Conservation (phyloP, 345 rosid species). For the Combretum micranthum region DNA sequence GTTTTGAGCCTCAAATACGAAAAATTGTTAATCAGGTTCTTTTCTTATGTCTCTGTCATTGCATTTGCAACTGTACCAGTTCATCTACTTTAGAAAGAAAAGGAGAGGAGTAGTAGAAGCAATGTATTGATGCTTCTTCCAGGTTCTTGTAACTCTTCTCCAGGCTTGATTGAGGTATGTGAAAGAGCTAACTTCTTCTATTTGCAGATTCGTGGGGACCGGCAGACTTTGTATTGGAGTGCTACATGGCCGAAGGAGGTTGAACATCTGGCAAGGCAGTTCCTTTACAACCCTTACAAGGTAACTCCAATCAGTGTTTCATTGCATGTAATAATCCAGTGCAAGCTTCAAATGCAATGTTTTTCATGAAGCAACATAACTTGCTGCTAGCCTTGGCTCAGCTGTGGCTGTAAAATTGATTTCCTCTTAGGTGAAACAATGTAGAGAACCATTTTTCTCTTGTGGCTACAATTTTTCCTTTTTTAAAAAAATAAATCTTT, state of each 20-base stretch:
- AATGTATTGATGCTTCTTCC: neutral
- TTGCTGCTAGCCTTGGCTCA: too few relatives aligned
- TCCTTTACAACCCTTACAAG: conserved; percentile 94
- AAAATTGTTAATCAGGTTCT: conserved; percentile 84
- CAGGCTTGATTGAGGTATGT: neutral
- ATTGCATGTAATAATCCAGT: too few relatives aligned
- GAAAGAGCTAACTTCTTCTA: neutral
- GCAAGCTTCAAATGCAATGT: too few relatives aligned
- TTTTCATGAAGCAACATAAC: too few relatives aligned
- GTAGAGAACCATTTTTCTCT: neutral
- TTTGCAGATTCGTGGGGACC: conserved; percentile 87
- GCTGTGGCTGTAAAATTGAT: too few relatives aligned
- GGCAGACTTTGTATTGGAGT: conserved; percentile 99
- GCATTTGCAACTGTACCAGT: neutral
- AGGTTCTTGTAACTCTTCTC: neutral
- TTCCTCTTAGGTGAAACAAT: neutral
- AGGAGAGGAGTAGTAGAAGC: neutral
- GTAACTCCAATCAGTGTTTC: conserved; percentile 21
- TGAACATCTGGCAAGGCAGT: conserved; percentile 77
- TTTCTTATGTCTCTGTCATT: neutral
- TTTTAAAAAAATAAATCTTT: too few relatives aligned
- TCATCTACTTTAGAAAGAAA: too few relatives aligned
- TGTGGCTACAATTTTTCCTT: too few relatives aligned
- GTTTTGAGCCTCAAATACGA: conserved; percentile 93
- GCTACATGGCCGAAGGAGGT: conserved; percentile 99